Base-by-base conservation (phyloP, 192 early-diverging fungal genomes). In the Rhizophagus prolifer region DNA sequence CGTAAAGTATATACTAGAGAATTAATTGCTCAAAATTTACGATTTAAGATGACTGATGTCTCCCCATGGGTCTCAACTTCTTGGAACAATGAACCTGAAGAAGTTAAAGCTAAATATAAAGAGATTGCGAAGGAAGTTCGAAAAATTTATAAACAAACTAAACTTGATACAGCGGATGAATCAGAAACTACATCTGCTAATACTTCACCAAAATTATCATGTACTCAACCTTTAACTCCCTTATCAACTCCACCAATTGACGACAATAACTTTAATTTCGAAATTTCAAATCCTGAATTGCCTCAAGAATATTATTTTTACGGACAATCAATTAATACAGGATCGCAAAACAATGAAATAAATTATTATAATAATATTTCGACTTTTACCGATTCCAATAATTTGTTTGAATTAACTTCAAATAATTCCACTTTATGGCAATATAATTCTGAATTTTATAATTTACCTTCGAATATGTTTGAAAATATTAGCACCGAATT, bases 31-130 rank as follows among this genome's bases (percentile, higher is more conserved):
- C 26, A 65, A 26, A 34, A 65, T 14, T 19, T 31, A 19, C 25
- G 63, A 31, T 65, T 31, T 26, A 65, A 65, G 10, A 65, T 65
- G 63, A 65, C 34, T 9, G 63, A 65, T n/a, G 63, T 65, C 10
- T 31, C 28, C 14, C 14, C 28, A 31, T 65, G 63, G 63, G 63
- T 65, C 63, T 65, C 63, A 31, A 34, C 14, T 5, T 65, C 63
- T 16, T 65, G 63, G 63, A 65, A 65, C 3, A 12, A 16, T 65
- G 63, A 65, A 34, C 26, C 63, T 34, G 34, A 65, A 12, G 63
- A 65, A 9, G 63, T 65, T 28, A 65, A 28, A 12, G 12, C 63
- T 8, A 34, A 26, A 28, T 65, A 31, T 65, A 65, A 65, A 34
- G 28, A 31, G 9, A 26, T 65, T 65, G 63, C 63, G 14, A 28